These are phyloP conservation scores for Arachis monticola DNA, from an alignment of 331 rosid species.

Conservation along the genomic window DNA sequence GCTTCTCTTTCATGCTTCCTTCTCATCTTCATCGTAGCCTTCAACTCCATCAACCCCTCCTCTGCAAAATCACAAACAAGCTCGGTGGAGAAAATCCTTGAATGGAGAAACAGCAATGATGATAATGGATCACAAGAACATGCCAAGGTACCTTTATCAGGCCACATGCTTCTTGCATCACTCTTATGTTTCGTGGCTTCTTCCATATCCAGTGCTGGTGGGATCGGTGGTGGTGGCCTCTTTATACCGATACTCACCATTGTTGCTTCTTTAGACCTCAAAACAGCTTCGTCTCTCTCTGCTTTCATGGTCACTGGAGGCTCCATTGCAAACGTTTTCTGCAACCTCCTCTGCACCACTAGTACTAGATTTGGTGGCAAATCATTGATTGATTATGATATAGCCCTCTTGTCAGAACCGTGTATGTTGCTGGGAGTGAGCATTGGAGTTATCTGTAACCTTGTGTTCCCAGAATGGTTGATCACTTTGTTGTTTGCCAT, in stretches of 20 bases:
- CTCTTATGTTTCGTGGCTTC: conserved; percentile 73
- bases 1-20: conserved; percentile 33
- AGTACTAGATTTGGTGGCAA: conserved; percentile 56
- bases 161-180: conserved; percentile 41
- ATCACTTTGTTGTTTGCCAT: conserved; percentile 65
- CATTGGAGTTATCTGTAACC: conserved; percentile 81
- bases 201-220: conserved; percentile 83
- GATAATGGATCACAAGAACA: conserved; percentile 18
- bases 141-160: conserved; percentile 18
- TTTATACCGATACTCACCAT: conserved; percentile 74
- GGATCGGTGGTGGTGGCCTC: conserved; percentile 89
- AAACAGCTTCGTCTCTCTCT: conserved; percentile 76
- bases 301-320: conserved; percentile 97
- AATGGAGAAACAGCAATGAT: conserved; percentile 39
- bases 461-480: conserved; percentile 83
- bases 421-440: conserved; percentile 87
- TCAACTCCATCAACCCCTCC: conserved; percentile 37
- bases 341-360: conserved; percentile 50
- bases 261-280: conserved; percentile 72
- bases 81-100: conserved; percentile 41
- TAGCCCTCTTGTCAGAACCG: conserved; percentile 79
- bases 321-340: conserved; percentile 69
- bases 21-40: conserved; percentile 32
- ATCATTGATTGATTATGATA: conserved; percentile 69
- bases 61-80: conserved; percentile 54